Base-by-base conservation (phyloP, 306 rosid species). In the Leucaena leucocephala region DNA sequence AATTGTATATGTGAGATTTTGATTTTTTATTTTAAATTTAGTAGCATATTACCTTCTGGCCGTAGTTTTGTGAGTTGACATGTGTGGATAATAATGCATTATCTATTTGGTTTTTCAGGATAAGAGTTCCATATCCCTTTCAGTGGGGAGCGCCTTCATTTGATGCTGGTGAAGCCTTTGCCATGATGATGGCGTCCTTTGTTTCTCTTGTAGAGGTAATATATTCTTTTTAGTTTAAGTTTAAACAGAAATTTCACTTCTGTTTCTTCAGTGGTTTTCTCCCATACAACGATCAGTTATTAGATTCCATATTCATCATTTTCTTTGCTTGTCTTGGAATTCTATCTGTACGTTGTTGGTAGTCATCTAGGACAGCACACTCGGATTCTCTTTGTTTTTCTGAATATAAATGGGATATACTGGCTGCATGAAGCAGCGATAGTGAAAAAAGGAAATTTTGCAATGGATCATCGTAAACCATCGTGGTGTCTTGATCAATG, bases 101-200 rank as follows among this genome's bases (percentile, higher is more conserved):
- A 7, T 65, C 73, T 57, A 75, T 84, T 84, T 75, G 83, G 72
- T 71, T 86, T 85, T 90, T 79, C 91, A 95, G 99, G 99, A 95
- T 95, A 62, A 90, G 96, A 86, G 85, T 95, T 83, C 99, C 99
- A 45, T 95, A 95, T 83, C 99, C 99, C 22, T 95, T 95, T 81
- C 99, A 95, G 86, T 95, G 99, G 99, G 99, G 99, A 69, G 90
- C 98, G 62, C 99, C 99, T 80, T 80, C 99, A 35, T 95, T 95
- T 82, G 98, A 95, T 79, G 99, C 98, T 1, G 99, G 99, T 35
- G 99, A 95, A 87, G 98, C 99, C 68, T 95, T 95, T 92, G 99
- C 99, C 80, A 95, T 93, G 99, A 91, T 95, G 99, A 91, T 92
- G 90, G 87, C 98, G 1, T 77, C 99, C 63, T 95, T 95, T 16